Percentiles rank a stretch among this genome's conserved stretches.
Conservation (phyloP, 139 green algal genomes). For the Nannochloris sp. region DNA sequence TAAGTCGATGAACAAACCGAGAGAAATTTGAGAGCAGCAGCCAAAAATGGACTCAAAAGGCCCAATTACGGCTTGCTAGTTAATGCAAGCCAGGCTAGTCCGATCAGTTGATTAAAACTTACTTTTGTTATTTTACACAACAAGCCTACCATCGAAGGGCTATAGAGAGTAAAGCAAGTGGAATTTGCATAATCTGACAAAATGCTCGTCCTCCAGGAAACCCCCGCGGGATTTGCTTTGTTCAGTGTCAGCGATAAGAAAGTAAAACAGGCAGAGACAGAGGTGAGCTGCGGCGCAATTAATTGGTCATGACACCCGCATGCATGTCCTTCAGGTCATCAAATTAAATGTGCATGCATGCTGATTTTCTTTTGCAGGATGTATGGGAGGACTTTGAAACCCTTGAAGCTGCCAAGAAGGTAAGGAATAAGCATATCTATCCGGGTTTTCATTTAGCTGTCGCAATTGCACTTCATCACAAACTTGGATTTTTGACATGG, state of each 20-base stretch:
- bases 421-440: conserved; percentile 31
- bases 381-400: conserved; percentile 79
- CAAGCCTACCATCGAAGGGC: no score
- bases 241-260: conserved; percentile 96
- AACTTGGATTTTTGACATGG: no score
- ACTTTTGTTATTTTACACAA: no score
- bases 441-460: background rate
- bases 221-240: conserved; percentile 87
- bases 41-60: no score
- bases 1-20: no score
- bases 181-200: background rate
- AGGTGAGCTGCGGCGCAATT: conserved; percentile 47
- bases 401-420: conserved; percentile 78
- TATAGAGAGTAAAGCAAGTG: background rate
- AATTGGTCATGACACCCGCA: background rate
- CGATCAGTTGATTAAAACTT: no score
- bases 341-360: background rate
- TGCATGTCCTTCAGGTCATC: conserved; percentile 1
- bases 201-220: conserved; percentile 96
- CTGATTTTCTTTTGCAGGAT: conserved; percentile 52
- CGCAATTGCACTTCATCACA: background rate
- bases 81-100: no score
- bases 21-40: no score
- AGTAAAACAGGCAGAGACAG: conserved; percentile 61
- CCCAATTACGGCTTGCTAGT: no score